Conservation (phyloP, 768 basidiomycete species). For the Panaeolus papilionaceus region DNA sequence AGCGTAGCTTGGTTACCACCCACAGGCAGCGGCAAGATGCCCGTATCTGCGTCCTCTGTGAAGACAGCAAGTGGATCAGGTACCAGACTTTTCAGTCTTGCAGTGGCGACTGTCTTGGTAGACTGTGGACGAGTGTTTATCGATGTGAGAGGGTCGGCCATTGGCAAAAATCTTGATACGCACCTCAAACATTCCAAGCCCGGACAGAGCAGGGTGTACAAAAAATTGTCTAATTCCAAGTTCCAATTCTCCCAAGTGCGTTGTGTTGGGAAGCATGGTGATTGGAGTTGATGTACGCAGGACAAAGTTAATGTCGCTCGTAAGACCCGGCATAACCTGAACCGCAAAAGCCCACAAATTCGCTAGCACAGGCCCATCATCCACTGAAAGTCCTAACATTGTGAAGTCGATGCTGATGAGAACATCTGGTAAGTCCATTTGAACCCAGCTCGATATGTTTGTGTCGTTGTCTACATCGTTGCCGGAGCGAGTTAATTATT, state of each 20-base stretch:
- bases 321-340: constrained; percentile 19
- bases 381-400: background rate
- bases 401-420: constrained; percentile 12
- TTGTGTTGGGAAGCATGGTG: constrained; percentile 2
- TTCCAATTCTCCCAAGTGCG: constrained; percentile 1
- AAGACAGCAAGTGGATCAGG: background rate
- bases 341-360: background rate
- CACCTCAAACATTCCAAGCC: constrained; percentile 11
- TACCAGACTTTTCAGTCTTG: background rate
- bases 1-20: background rate
- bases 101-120: background rate
- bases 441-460: background rate
- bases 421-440: background rate
- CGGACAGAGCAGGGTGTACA: background rate
- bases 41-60: background rate
- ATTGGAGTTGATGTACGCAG: background rate
- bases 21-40: background rate
- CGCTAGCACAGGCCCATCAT: background rate
- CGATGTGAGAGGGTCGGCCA: background rate
- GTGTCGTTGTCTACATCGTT: too few relatives aligned
- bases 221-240: constrained; percentile 1
- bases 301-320: background rate
- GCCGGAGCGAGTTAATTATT: too few relatives aligned
- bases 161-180: background rate
- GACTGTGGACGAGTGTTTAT: background rate